These are phyloP conservation scores for Stenocarpella maydis DNA, from an alignment of 2,329 filamentous ascomycete genomes.

Conservation along the genomic window DNA sequence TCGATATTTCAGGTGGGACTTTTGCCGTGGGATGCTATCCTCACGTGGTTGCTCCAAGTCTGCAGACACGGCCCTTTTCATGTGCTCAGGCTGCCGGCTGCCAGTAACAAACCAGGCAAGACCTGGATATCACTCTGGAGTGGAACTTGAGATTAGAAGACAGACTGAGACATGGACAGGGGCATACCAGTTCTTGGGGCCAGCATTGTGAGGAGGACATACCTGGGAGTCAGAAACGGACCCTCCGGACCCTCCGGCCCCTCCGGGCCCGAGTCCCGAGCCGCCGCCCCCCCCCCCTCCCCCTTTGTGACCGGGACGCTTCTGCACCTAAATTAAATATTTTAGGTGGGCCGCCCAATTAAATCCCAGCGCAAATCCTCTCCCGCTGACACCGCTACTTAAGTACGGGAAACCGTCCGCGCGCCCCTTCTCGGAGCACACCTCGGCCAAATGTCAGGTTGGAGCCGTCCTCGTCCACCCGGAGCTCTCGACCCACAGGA, in stretches of 20 bases:
- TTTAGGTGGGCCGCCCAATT: neutral
- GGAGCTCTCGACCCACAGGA: neutral
- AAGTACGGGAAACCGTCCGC: neutral
- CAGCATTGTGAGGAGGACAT: neutral
- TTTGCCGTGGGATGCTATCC: too few species aligned
- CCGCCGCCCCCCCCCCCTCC: neutral
- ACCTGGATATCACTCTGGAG: neutral
- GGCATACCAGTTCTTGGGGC: neutral
- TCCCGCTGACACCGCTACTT: too few species aligned
- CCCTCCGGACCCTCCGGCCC: neutral
- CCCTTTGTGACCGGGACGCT: neutral
- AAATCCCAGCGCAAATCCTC: neutral
- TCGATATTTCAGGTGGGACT: neutral
- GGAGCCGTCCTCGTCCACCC: too few species aligned
- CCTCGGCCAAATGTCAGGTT: neutral
- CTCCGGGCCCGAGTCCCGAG: slow-evolving; percentile 3
- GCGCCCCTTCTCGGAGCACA: neutral
- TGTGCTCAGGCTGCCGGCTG: neutral
- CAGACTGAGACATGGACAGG: neutral
- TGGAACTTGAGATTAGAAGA: neutral
- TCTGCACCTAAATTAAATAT: slow-evolving; percentile 15
- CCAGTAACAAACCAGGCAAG: neutral
- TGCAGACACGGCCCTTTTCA: neutral
- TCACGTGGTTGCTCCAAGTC: too few species aligned
- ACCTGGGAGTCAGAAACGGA: neutral